Conservation (phyloP, 1,284 basidiomycete genomes). For the Apiotrichum porosum region DNA sequence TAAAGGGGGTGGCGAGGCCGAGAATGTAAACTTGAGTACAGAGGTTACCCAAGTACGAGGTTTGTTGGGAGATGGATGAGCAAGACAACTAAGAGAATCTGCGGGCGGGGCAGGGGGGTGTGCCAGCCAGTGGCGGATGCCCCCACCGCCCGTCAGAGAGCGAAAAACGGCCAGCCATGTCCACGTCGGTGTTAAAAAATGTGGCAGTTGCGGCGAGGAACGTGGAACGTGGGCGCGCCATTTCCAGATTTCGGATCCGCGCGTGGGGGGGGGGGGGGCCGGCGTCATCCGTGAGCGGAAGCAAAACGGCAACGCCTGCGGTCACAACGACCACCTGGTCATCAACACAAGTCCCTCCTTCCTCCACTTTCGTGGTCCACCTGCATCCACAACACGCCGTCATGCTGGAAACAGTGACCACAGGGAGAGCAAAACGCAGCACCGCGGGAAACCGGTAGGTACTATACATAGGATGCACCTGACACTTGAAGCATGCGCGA, state of each 20-base stretch:
- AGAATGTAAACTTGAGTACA: background rate
- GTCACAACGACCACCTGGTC: too few species aligned
- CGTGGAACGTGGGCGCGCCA: too few species aligned
- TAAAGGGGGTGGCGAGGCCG: constrained; percentile 5
- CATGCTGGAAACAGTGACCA: constrained; percentile 34
- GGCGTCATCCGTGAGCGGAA: too few species aligned
- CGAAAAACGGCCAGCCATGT: too few species aligned
- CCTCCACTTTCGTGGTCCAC: background rate
- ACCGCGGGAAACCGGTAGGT: constrained; percentile 47
- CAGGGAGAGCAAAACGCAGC: constrained; percentile 36
- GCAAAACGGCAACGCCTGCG: too few species aligned
- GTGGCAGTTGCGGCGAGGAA: too few species aligned
- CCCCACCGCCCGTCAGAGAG: too few species aligned
- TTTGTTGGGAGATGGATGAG: background rate
- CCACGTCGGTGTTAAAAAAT: too few species aligned
- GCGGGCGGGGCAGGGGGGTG: background rate
- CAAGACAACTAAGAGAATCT: background rate
- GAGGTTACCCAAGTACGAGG: background rate
- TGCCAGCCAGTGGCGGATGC: too few species aligned
- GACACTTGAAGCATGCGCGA: constrained; percentile 38
- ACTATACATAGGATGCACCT: background rate
- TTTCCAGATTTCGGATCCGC: too few species aligned
- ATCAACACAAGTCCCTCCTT: too few species aligned
- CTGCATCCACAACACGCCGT: background rate
- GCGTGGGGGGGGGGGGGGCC: too few species aligned